phyloP scores from a whole-genome alignment of 306 rosid species.

The Begonia peltatifolia region DNA sequence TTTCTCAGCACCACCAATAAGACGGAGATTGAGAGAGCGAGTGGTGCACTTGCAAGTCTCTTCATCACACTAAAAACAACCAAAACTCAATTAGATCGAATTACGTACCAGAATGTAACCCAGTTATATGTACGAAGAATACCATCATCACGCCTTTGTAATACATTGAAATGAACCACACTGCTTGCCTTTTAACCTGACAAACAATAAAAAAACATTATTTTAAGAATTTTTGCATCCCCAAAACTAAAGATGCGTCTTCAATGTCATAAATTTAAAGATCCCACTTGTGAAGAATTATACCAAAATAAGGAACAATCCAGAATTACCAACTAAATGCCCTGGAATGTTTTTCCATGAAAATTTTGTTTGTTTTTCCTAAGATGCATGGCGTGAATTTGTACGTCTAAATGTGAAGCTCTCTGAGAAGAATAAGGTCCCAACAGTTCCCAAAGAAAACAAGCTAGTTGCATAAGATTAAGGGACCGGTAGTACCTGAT shows the following conservation, averaged over 20 bases:
- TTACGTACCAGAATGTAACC: too few species aligned
- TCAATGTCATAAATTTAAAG: background rate
- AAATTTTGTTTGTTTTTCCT: too few species aligned
- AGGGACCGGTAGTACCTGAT: conserved; percentile 37
- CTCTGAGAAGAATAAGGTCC: too few species aligned
- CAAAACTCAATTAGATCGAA: background rate
- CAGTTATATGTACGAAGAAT: conserved; percentile 12
- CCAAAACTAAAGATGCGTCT: background rate
- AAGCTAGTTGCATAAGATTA: background rate
- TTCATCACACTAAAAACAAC: conserved; percentile 64
- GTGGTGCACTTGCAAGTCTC: conserved; percentile 79
- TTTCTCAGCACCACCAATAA: conserved; percentile 82
- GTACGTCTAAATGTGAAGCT: too few species aligned
- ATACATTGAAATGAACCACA: conserved; percentile 50
- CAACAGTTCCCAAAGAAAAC: too few species aligned
- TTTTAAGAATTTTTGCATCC: background rate
- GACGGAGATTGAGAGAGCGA: conserved; percentile 55
- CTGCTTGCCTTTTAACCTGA: conserved; percentile 88
- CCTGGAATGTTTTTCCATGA: too few species aligned
- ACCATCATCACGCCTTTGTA: conserved; percentile 66
- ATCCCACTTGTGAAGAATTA: background rate
- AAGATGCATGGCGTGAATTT: too few species aligned
- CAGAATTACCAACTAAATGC: too few species aligned
- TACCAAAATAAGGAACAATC: background rate
- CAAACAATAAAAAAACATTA: conserved; percentile 1